These are phyloP conservation scores for Takakia lepidozioides DNA, from an alignment of 225 moss, liverwort and hornwort genomes.

Conservation along the genomic window DNA sequence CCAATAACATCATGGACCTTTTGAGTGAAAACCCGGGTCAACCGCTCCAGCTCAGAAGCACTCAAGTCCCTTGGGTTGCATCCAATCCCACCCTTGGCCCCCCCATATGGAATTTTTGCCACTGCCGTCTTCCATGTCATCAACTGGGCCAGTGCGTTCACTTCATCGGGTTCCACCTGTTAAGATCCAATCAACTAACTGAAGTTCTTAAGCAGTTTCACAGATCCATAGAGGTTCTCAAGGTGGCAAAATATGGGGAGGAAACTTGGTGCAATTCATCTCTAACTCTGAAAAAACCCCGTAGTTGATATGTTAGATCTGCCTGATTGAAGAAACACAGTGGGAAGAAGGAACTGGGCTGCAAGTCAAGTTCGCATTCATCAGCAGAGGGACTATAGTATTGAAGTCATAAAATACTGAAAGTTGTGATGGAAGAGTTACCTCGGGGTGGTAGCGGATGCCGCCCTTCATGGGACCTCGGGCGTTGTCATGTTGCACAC, in stretches of 20 bases:
- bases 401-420: no score
- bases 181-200: no score
- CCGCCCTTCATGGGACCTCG: conserved; percentile 99
- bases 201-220: no score
- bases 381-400: no score
- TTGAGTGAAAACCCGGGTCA: conserved; percentile 95
- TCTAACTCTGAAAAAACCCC: no score
- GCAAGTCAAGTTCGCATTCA: no score
- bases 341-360: no score
- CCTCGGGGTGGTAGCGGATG: conserved; percentile 93
- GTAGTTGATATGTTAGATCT: no score
- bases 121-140: conserved; percentile 99
- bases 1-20: conserved; percentile 95
- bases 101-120: conserved; percentile 91
- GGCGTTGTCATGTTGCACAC: conserved; percentile 91
- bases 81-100: conserved; percentile 96
- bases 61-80: conserved; percentile 77
- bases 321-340: no score
- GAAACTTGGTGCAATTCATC: no score
- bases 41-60: conserved; percentile 63
- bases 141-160: conserved; percentile 89
- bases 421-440: conserved; percentile 21
- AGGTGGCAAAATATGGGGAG: no score
- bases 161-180: conserved; percentile 93
- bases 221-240: no score